These are phyloP conservation scores for Rhodotorula sp. DNA, from an alignment of 1,284 basidiomycete genomes.

Conservation along the genomic window DNA sequence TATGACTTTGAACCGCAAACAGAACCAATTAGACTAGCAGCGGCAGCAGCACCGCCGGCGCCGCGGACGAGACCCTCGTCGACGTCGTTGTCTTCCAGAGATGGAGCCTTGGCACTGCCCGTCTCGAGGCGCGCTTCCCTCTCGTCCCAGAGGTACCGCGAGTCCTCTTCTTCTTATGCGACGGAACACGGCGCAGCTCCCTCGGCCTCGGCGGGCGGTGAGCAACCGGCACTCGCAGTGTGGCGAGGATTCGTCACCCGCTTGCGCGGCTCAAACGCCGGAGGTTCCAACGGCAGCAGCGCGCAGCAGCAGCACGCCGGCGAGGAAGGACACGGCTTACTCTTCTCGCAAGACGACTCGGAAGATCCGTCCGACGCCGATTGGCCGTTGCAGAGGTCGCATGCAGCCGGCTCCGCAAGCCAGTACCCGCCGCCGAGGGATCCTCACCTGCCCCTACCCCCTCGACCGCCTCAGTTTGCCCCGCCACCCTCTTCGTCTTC, in stretches of 20 bases:
- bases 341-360: constrained; percentile 36
- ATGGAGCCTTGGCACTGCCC: not conserved
- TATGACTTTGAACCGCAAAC: constrained; percentile 40
- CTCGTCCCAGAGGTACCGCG: not conserved
- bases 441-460: constrained; percentile 34
- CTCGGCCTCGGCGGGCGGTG: not conserved
- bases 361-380: constrained; percentile 24
- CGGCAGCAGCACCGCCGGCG: not conserved
- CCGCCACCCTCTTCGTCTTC: not conserved
- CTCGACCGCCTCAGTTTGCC: constrained; percentile 30
- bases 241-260: constrained; percentile 12
- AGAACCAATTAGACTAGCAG: not conserved
- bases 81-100: not conserved
- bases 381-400: not conserved
- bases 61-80: not conserved
- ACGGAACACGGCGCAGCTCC: not conserved
- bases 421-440: constrained; percentile 29
- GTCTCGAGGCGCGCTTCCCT: not conserved
- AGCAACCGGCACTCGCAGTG: not conserved
- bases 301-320: not conserved
- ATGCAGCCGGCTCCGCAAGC: not conserved
- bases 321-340: constrained; percentile 22
- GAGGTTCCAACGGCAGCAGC: not conserved
- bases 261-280: constrained; percentile 2
- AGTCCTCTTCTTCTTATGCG: not conserved